Evolutionary conservation across 2,329 filamentous ascomycete genomes (phyloP).

Genomic region (Colletotrichum trifolii): DNA sequence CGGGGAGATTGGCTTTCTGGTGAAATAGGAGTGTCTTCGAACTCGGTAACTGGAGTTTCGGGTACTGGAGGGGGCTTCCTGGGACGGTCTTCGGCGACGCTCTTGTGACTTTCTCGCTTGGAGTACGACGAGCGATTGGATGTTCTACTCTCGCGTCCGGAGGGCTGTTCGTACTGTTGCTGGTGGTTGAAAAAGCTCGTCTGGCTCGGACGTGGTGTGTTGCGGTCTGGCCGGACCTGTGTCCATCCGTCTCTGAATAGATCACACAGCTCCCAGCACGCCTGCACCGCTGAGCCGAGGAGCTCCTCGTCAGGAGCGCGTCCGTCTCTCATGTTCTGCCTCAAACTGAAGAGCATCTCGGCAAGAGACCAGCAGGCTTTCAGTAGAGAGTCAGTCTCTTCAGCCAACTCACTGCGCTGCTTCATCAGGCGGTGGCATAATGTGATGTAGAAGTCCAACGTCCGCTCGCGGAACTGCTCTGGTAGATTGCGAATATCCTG

Average conservation of each 20-base stretch:
- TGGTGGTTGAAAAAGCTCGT: constrained; percentile 73
- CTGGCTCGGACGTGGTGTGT: constrained; percentile 85
- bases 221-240: constrained; percentile 84
- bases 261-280: constrained; percentile 95
- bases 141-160: constrained; percentile 59
- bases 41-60: constrained; percentile 94
- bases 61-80: constrained; percentile 67
- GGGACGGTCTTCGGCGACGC: constrained; percentile 59
- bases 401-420: constrained; percentile 80
- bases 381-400: constrained; percentile 86
- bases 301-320: constrained; percentile 83
- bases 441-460: constrained; percentile 93
- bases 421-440: constrained; percentile 97
- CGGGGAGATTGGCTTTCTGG: constrained; percentile 80
- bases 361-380: constrained; percentile 90
- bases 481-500: constrained; percentile 83
- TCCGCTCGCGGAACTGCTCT: constrained; percentile 87
- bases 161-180: constrained; percentile 57
- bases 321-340: constrained; percentile 82
- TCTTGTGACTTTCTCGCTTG: constrained; percentile 65
- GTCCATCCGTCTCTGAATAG: constrained; percentile 94
- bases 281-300: constrained; percentile 87
- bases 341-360: constrained; percentile 91
- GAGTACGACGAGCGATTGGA: constrained; percentile 65
- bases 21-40: constrained; percentile 89